A percentile compares a stretch with the other conserved stretches of the same genome.
Evolutionary conservation across 73 alveolate genomes (phyloP).

Genomic region (Blepharisma japonicum): DNA sequence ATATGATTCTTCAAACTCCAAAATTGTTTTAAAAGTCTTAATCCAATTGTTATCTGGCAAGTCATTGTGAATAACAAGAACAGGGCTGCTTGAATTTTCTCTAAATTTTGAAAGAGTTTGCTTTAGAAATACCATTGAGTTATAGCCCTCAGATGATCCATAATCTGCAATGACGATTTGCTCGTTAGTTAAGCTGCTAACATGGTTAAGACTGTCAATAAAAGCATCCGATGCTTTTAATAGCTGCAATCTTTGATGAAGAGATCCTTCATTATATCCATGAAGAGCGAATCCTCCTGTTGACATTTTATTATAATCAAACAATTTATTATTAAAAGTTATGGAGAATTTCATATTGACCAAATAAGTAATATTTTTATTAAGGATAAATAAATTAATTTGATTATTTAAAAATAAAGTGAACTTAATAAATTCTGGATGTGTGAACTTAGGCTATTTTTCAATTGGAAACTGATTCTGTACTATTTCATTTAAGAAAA

Average conservation of each 20-base stretch:
- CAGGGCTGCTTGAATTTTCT: neutral
- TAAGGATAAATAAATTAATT: too few species aligned
- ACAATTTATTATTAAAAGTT: too few species aligned
- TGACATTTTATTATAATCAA: slow-evolving; percentile 19
- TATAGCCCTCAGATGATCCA: slow-evolving; percentile 20
- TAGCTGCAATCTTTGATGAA: slow-evolving; percentile 48
- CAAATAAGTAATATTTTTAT: too few species aligned
- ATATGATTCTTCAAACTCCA: slow-evolving; percentile 1
- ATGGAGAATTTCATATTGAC: too few species aligned
- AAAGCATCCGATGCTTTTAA: neutral
- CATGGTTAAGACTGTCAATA: neutral
- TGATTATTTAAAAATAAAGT: too few species aligned
- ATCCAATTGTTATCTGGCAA: slow-evolving; percentile 23
- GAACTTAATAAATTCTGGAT: too few species aligned
- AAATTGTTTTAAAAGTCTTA: neutral
- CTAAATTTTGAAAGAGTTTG: neutral
- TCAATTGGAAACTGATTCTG: slow-evolving; percentile 53
- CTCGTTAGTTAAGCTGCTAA: neutral
- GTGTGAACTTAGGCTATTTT: neutral
- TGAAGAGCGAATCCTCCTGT: slow-evolving; percentile 39
- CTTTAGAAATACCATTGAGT: neutral
- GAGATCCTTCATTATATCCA: slow-evolving; percentile 55
- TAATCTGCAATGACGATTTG: neutral
- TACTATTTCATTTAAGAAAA: slow-evolving; percentile 39
- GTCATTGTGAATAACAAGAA: neutral